Base-by-base conservation (phyloP, 139 green algal species). In the Chlamydomonas incerta region DNA sequence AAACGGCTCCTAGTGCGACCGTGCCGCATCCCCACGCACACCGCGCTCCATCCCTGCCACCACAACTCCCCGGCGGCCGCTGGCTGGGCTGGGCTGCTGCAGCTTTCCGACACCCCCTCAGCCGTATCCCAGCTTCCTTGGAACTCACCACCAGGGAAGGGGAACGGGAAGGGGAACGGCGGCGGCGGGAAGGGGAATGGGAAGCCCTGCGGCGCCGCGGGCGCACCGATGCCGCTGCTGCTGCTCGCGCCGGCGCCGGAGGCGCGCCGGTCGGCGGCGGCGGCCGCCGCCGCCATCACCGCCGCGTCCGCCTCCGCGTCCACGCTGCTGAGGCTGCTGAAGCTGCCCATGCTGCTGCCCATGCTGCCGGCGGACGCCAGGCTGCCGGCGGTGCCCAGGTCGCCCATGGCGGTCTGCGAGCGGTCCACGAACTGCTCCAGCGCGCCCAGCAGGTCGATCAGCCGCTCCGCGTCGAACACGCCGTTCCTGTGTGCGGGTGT, bases 391-490 rank as follows among this genome's bases (percentile, higher is more conserved):
- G 41, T 5, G 41, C 41, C 41, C 29, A 83, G 76, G 63, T 50
- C 34, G 29, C 76, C 76, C 76, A 83, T 65, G 1, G 93, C 93
- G 0, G 86, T 94, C 23, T 91, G 89, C 24, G 92, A 94, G 4
- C 88, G 85, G 24, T 90, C 88, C 28, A 88, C 89, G 89, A 98
- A 99, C 57, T 89, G 95, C 92, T 99, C 98, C 86, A 99, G 97
- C 0, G 98, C 98, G n/a, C 93, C 90, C 71, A 99, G 93, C 62
- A 99, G 83, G 89, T 99, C 98, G 52, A 99, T 98, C 29, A 99
- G 89, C 20, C 96, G 92, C 67, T 98, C 97, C 15, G 90, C 92
- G 74, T 95, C 92, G 63, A 96, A 94, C 23, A 94, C 79, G 52
- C 83, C 81, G 60, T 71, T 63, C 33, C 88, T 85, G 74, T 93